Evolutionary conservation across 495 filamentous ascomycete genomes (phyloP), one percentile per base, ranked within the genome.

Genomic region (Durotheca rogersii): DNA sequence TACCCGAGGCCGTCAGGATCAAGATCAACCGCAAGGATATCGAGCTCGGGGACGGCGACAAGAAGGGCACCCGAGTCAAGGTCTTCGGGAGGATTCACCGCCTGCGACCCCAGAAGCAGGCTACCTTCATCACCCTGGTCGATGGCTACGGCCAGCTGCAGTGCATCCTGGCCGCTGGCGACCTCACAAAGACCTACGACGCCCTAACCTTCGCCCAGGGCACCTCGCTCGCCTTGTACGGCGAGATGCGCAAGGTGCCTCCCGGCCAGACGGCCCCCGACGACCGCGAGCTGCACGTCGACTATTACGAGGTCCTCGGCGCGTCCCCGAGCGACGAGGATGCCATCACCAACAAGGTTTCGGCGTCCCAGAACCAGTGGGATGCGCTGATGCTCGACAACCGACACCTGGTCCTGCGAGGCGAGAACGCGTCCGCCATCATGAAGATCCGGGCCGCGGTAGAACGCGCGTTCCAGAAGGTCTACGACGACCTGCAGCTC

Each of bases 91-190:
- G 93, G 50, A 87, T 97, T 25, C 90, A 96, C 71, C 81, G 90
- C 31, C 70, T 93, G 58, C 81, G 90, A 38, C 74, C 76, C 37
- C 93, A 97, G 71, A 95, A 94, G 74, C 85, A 87, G 53, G 80
- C 88, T 33, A 82, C 90, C 33, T 98, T 98, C 70, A 72, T 97
- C 55, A 92, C 85, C 7, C 74, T 98, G 27, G 73, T 83, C 61
- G 93, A 96, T 60, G 93, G 93, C 30, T 92, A 92, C 58, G 92
- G 92, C 16, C 83, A 85, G 58, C 72, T 99, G 51, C 92, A 96
- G 76, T 94, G 89, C 55, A 78, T 98, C 54, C 67, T 99, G 56
- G 58, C 67, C 31, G 81, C 87, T 1, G 89, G 90, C 20, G 79
- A 86, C 35, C 74, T 99, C 58, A 85, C 88, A 57, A 93, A 89